A percentile compares a stretch with the other conserved stretches of the same genome.
Conservation (phyloP, 2,329 filamentous ascomycete species). For the Claviceps digitariae region DNA sequence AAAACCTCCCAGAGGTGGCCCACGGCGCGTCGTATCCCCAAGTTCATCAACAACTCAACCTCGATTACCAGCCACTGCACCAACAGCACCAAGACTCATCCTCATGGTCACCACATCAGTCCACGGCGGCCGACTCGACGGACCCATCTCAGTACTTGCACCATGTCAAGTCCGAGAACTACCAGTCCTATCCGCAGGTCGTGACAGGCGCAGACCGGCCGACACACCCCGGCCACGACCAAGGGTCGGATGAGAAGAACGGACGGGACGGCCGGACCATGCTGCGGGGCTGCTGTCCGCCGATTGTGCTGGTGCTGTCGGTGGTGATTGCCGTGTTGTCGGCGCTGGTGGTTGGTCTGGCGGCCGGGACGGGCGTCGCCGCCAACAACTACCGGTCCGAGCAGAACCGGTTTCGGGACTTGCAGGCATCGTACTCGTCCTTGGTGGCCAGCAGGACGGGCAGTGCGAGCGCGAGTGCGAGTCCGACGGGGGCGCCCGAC, state of each 20-base stretch:
- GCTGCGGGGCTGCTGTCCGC: conserved; percentile 16
- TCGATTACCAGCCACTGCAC: background rate
- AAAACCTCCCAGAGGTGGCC: conserved; percentile 1
- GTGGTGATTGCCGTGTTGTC: conserved; percentile 25
- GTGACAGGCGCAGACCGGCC: background rate
- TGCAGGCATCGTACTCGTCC: conserved; percentile 14
- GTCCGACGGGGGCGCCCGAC: background rate
- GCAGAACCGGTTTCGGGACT: conserved; percentile 6
- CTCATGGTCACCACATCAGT: background rate
- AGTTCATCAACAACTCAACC: background rate
- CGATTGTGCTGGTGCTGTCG: conserved; percentile 27
- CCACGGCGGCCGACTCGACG: background rate
- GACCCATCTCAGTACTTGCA: background rate
- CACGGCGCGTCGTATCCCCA: background rate
- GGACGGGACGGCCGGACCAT: background rate
- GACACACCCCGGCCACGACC: no score
- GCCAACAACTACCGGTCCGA: conserved; percentile 25
- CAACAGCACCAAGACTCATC: background rate
- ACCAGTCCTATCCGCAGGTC: conserved; percentile 1
- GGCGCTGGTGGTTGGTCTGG: conserved; percentile 29
- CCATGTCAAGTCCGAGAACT: background rate
- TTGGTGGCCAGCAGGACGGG: background rate
- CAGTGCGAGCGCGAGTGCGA: background rate
- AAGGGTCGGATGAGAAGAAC: no score
- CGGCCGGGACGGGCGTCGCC: conserved; percentile 29